phyloP scores from a whole-genome alignment of 495 filamentous ascomycete genomes.

The Talaromyces adpressus region DNA sequence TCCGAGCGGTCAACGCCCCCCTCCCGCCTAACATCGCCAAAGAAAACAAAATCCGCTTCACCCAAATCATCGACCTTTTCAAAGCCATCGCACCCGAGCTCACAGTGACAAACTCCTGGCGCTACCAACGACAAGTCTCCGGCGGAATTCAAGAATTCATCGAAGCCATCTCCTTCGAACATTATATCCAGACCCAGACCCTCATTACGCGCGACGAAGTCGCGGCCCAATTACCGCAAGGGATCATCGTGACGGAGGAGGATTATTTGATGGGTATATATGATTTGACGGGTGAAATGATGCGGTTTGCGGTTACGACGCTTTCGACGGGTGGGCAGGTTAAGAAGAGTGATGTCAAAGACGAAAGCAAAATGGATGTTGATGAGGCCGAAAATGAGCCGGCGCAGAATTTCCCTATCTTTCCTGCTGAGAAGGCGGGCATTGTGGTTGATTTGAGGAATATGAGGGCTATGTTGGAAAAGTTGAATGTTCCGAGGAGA shows the following conservation, averaged over 20 bases:
- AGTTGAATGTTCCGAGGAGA: constrained; percentile 45
- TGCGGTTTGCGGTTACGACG: constrained; percentile 85
- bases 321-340: constrained; percentile 24
- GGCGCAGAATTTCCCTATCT: constrained; percentile 1
- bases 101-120: constrained; percentile 68
- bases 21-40: constrained; percentile 58
- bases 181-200: constrained; percentile 74
- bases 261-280: constrained; percentile 92
- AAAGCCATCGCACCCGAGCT: constrained; percentile 61
- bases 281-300: constrained; percentile 88
- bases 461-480: constrained; percentile 67
- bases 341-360: constrained; percentile 7
- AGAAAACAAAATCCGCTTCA: constrained; percentile 55
- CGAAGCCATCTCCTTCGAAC: constrained; percentile 76
- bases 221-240: constrained; percentile 36
- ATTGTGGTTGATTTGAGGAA: constrained; percentile 70
- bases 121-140: constrained; percentile 72
- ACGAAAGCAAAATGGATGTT: constrained; percentile 3
- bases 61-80: constrained; percentile 64
- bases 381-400: neutral
- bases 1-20: constrained; percentile 54
- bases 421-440: constrained; percentile 22
- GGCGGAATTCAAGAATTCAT: constrained; percentile 84
- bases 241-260: constrained; percentile 61
- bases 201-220: constrained; percentile 63